Percentiles rank a stretch among this genome's conserved stretches.
phyloP scores from a whole-genome alignment of 768 basidiomycete genomes.

The Leccinum fibrillosum region DNA sequence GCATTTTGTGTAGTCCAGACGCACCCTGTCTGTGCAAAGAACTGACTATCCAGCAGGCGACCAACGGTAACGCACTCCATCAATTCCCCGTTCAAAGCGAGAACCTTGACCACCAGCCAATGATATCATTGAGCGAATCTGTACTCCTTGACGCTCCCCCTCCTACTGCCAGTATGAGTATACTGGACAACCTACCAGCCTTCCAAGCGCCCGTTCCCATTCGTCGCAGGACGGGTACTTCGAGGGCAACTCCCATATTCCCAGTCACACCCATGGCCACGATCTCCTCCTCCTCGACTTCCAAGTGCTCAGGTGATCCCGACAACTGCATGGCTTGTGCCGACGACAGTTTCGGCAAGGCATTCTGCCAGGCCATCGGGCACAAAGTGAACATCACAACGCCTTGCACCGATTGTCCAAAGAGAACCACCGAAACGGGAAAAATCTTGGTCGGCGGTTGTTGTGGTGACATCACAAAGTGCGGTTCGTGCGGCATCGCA shows the following conservation, averaged over 20 bases:
- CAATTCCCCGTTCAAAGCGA: slow-evolving; percentile 15
- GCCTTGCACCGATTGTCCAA: slow-evolving; percentile 58
- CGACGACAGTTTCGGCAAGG: slow-evolving; percentile 82
- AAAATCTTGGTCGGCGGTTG: slow-evolving; percentile 33
- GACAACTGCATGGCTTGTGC: slow-evolving; percentile 82
- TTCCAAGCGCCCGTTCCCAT: slow-evolving; percentile 84
- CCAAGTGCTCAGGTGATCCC: slow-evolving; percentile 80
- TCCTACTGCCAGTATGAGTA: slow-evolving; percentile 43
- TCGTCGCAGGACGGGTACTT: slow-evolving; percentile 47
- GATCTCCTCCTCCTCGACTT: slow-evolving; percentile 25
- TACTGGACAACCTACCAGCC: slow-evolving; percentile 72
- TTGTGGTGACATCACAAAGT: slow-evolving; percentile 35
- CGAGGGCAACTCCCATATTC: slow-evolving; percentile 50
- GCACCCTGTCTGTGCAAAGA: slow-evolving; percentile 78
- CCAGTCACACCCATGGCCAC: slow-evolving; percentile 40
- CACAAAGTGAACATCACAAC: slow-evolving; percentile 51
- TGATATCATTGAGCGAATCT: slow-evolving; percentile 23
- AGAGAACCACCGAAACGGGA: slow-evolving; percentile 27
- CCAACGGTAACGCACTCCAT: slow-evolving; percentile 16
- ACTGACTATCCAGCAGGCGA: slow-evolving; percentile 48
- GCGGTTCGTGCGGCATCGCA: slow-evolving; percentile 32
- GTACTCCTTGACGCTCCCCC: slow-evolving; percentile 24
- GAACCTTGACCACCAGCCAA: slow-evolving; percentile 11
- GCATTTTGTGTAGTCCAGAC: slow-evolving; percentile 72
- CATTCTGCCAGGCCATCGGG: slow-evolving; percentile 78